Evolutionary conservation across 2,329 filamentous ascomycete genomes (phyloP), one percentile per base, ranked within the genome.

Genomic region (Pseudogymnoascus sp.): DNA sequence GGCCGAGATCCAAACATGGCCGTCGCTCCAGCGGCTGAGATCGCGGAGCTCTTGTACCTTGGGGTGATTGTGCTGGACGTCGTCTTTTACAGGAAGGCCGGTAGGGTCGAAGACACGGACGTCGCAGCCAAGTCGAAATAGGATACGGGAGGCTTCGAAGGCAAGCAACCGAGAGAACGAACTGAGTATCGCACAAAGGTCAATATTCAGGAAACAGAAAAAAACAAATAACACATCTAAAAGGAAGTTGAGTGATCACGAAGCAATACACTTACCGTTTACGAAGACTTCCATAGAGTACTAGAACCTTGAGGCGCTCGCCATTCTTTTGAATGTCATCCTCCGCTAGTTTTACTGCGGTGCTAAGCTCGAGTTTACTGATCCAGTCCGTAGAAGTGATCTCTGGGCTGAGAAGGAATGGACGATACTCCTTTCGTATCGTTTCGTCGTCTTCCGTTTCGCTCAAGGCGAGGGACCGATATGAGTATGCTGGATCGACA

Each of bases 91-190:
- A 0, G 85, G 86, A 0, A 89, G 73, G 1, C 78, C 80, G 0
- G 74, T 71, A 0, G 85, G 85, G 63, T 88, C 74, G 69, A 80
- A 88, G 1, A 88, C 75, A 4, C 85, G 81, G 1, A 88, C 85
- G 66, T 88, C 86, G 68, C 84, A 88, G 23, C 86, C 86, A 0
- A 89, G 78, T 2, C 85, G 80, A 70, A 80, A 82, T 2, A 89
- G 79, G 45, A 88, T 85, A 0, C 86, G 76, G 1, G 77, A 77
- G 5, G 79, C 80, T 72, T 89, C 86, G 39, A 76, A 83, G 1
- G 85, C 84, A 2, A 87, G 74, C 0, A 88, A 76, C 4, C 77
- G 74, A 0, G 84, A 87, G 68, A 84, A 88, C 0, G 85, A 88
- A 29, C 82, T 33, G 80, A 62, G 6, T 26, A 26, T 26, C 11